Evolutionary conservation across 441 rosid species (phyloP).

Genomic region (Metrosideros polymorpha): DNA sequence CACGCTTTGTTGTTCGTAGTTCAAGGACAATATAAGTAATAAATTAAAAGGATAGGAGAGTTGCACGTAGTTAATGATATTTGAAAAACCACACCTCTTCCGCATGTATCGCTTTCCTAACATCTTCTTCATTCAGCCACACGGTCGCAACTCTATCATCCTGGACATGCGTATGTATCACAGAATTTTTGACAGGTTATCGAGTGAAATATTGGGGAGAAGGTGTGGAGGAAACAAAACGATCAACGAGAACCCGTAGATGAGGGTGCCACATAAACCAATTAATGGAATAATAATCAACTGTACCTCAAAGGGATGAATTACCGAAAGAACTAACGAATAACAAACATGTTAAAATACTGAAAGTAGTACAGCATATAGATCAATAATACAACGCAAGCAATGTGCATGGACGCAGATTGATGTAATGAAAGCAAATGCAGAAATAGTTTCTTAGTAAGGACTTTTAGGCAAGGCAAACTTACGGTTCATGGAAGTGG

Average conservation of each 20-base stretch:
- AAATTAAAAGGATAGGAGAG: background rate
- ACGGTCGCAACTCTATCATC: slow-evolving; percentile 52
- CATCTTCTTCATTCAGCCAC: slow-evolving; percentile 56
- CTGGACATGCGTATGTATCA: slow-evolving; percentile 13
- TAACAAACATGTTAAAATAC: background rate
- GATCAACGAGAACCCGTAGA: background rate
- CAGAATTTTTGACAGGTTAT: background rate
- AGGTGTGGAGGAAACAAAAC: background rate
- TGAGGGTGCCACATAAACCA: background rate
- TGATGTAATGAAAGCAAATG: background rate
- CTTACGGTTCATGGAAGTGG: background rate
- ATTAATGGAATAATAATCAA: background rate
- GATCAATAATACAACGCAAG: background rate
- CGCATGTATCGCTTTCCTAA: slow-evolving; percentile 69
- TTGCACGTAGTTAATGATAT: background rate
- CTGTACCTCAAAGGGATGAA: background rate
- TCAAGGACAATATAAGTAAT: background rate
- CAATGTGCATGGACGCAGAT: background rate
- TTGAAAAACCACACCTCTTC: slow-evolving; percentile 25
- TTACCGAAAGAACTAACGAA: background rate
- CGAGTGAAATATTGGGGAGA: background rate
- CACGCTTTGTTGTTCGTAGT: slow-evolving; percentile 21
- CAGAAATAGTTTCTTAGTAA: background rate
- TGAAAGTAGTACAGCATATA: background rate
- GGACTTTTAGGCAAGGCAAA: background rate